Evolutionary conservation across 306 rosid genomes (phyloP).

Genomic region (Pachyrhizus erosus): DNA sequence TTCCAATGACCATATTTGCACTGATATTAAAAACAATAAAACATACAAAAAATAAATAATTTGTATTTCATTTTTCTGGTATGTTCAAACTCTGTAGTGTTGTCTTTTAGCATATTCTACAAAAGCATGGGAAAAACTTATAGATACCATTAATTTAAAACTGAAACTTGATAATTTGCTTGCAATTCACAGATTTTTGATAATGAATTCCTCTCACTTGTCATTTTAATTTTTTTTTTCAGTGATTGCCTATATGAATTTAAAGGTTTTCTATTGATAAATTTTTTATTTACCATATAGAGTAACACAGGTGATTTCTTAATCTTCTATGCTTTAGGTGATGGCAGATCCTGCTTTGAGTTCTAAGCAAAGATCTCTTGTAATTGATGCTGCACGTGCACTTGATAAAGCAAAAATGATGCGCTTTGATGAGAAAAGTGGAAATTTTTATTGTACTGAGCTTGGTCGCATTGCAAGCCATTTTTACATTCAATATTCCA

Average conservation of each 20-base stretch:
- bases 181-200: slow-evolving; percentile 30
- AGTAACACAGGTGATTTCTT: slow-evolving; percentile 26
- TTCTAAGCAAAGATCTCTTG: slow-evolving; percentile 85
- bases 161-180: slow-evolving; percentile 40
- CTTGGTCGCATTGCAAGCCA: slow-evolving; percentile 99
- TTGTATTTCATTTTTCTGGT: slow-evolving; percentile 3
- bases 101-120: slow-evolving; percentile 13
- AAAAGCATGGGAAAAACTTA: not conserved
- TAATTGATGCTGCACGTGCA: slow-evolving; percentile 93
- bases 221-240: not conserved
- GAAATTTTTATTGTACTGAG: slow-evolving; percentile 98
- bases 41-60: not conserved
- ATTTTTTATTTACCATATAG: slow-evolving; percentile 1
- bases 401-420: slow-evolving; percentile 99
- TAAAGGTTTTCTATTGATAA: slow-evolving; percentile 6
- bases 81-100: not conserved
- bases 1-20: not conserved
- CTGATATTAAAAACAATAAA: not conserved
- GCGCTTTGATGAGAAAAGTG: slow-evolving; percentile 99
- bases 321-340: slow-evolving; percentile 64
- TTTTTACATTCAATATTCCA: slow-evolving; percentile 94
- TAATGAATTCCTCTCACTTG: slow-evolving; percentile 8
- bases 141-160: slow-evolving; percentile 24
- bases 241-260: slow-evolving; percentile 13
- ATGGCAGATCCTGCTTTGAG: slow-evolving; percentile 89